phyloP scores from a whole-genome alignment of 2,329 filamentous ascomycete genomes.

The Daldinia sp. region DNA sequence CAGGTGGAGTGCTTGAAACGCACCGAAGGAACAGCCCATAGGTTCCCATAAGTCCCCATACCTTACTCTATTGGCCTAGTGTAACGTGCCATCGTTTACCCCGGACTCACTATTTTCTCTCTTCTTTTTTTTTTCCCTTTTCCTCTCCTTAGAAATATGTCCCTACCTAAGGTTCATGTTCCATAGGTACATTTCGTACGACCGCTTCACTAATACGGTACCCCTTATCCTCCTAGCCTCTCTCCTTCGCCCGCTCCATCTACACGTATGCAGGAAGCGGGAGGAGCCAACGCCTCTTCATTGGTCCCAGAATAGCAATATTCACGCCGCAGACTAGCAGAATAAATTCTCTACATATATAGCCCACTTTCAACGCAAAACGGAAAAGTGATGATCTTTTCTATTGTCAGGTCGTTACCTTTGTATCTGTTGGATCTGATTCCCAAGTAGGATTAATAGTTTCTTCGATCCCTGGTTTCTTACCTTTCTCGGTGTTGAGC shows the following conservation, averaged over 20 bases:
- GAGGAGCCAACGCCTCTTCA: background rate
- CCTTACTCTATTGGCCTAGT: conserved; percentile 28
- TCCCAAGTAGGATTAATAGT: background rate
- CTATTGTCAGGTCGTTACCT: background rate
- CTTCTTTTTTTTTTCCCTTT: background rate
- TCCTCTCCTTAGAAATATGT: too few species aligned
- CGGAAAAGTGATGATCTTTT: background rate
- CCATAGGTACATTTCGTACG: too few species aligned
- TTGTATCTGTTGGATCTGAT: background rate
- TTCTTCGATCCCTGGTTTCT: background rate
- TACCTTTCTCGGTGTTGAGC: background rate
- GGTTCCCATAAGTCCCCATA: too few species aligned
- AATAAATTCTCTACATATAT: background rate
- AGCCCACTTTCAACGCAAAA: background rate
- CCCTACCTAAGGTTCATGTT: too few species aligned
- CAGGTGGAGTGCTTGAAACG: conserved; percentile 44
- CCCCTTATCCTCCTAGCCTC: background rate
- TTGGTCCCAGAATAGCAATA: conserved; percentile 1
- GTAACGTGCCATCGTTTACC: conserved; percentile 40
- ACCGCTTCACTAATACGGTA: background rate
- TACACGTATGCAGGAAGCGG: conserved; percentile 1
- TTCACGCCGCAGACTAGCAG: background rate
- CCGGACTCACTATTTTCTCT: conserved; percentile 24
- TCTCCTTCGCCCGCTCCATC: background rate
- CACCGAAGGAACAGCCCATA: conserved; percentile 33